Percentiles rank a stretch among this genome's conserved stretches.
These are phyloP conservation scores for Aspergillus flavus DNA, from an alignment of 2,329 filamentous ascomycete species.

Conservation along the genomic window DNA sequence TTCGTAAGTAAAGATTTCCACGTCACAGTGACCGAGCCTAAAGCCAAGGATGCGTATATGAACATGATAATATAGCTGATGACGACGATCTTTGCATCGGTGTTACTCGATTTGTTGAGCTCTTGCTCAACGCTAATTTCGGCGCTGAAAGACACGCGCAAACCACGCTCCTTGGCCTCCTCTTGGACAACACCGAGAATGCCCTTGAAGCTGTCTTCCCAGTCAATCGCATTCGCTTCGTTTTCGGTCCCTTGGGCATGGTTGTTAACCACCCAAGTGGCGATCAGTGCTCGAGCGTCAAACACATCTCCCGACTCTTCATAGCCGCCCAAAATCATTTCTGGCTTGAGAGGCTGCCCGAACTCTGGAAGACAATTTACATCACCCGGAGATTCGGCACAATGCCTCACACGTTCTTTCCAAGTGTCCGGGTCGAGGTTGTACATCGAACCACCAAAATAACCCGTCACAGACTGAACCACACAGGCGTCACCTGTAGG, in stretches of 20 bases:
- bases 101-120: constrained; percentile 97
- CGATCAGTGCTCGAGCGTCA: constrained; percentile 77
- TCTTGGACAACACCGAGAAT: constrained; percentile 75
- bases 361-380: constrained; percentile 80
- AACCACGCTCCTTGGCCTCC: constrained; percentile 75
- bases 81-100: constrained; percentile 92
- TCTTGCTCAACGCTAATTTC: constrained; percentile 95
- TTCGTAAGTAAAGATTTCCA: constrained; percentile 77
- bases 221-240: constrained; percentile 78
- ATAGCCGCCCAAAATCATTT: constrained; percentile 84
- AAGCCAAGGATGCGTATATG: constrained; percentile 87
- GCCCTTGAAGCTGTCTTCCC: constrained; percentile 77
- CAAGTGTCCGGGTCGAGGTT: constrained; percentile 68
- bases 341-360: constrained; percentile 82
- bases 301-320: constrained; percentile 64
- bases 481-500: constrained; percentile 88
- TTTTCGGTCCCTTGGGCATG: constrained; percentile 71
- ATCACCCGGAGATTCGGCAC: constrained; percentile 74
- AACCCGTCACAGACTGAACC: constrained; percentile 87
- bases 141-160: constrained; percentile 90
- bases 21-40: constrained; percentile 84
- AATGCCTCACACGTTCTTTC: constrained; percentile 71
- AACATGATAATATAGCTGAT: constrained; percentile 99
- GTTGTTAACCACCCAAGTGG: constrained; percentile 95
- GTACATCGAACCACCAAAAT: constrained; percentile 71